Evolutionary conservation across 495 filamentous ascomycete species (phyloP).

Genomic region (Hypoxylon trugodes): DNA sequence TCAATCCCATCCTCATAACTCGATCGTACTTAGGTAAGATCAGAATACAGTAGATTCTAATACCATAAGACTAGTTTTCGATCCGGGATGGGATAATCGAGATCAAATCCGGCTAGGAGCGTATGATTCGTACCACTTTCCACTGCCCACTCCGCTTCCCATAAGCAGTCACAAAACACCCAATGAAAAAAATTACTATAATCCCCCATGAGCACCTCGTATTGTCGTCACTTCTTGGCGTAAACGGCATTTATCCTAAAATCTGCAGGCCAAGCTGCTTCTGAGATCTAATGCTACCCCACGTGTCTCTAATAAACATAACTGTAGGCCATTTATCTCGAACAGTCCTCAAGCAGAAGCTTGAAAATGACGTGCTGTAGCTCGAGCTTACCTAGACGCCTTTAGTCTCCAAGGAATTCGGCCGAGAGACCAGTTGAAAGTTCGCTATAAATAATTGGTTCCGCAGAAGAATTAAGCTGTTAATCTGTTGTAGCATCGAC

Average conservation of each 20-base stretch:
- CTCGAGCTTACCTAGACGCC: neutral
- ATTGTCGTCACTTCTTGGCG: constrained; percentile 30
- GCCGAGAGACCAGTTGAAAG: neutral
- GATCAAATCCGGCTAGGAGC: neutral
- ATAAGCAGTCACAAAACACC: neutral
- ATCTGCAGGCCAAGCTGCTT: constrained; percentile 21
- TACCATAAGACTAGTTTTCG: no score
- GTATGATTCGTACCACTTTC: neutral
- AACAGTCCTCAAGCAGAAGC: constrained; percentile 4
- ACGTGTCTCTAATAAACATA: constrained; percentile 19
- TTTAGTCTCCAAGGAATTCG: neutral
- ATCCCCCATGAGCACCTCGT: constrained; percentile 4
- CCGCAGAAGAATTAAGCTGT: neutral
- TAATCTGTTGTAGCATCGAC: neutral
- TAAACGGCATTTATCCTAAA: constrained; percentile 16
- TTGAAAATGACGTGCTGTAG: constrained; percentile 1
- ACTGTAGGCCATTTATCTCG: constrained; percentile 11
- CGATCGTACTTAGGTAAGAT: no score
- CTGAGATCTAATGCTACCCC: constrained; percentile 35
- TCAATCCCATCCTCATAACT: no score
- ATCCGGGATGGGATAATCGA: no score
- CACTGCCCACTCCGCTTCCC: neutral
- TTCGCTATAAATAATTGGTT: constrained; percentile 14
- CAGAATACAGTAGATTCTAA: no score
- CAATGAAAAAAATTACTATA: neutral